Percentiles rank a stretch among this genome's conserved stretches.
Evolutionary conservation across 108 stramenopile genomes (phyloP).

Genomic region (Pseudonitzschia delicatissima): DNA sequence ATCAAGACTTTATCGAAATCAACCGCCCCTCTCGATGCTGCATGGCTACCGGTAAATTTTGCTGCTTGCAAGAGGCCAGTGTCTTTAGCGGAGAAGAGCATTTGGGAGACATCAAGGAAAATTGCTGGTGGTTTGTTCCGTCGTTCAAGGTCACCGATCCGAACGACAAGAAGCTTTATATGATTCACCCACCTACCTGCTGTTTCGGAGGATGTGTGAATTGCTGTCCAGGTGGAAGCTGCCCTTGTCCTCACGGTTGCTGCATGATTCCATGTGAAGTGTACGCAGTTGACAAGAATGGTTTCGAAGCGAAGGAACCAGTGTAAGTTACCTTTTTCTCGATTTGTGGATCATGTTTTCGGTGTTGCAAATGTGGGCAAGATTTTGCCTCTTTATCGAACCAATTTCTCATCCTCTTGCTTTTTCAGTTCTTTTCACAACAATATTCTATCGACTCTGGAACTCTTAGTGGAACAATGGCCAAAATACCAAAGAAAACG

Average conservation of each 20-base stretch:
- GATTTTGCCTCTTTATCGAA: background rate
- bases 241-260: constrained; percentile 59
- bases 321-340: background rate
- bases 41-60: constrained; percentile 55
- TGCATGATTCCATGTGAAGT: constrained; percentile 67
- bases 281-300: constrained; percentile 45
- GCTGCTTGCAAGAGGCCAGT: constrained; percentile 56
- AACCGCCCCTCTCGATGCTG: constrained; percentile 51
- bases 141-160: constrained; percentile 47
- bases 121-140: constrained; percentile 62
- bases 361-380: constrained; percentile 25
- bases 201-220: constrained; percentile 62
- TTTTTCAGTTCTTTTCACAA: background rate
- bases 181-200: constrained; percentile 67
- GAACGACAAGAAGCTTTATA: constrained; percentile 46
- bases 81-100: constrained; percentile 45
- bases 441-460: background rate
- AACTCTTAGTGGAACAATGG: constrained; percentile 24
- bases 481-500: constrained; percentile 35
- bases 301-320: constrained; percentile 36
- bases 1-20: constrained; percentile 45
- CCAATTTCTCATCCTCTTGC: background rate
- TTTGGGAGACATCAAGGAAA: constrained; percentile 53
- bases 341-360: constrained; percentile 35
- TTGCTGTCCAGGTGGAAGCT: constrained; percentile 66